Evolutionary conservation across 169 alveolate genomes (phyloP).

Genomic region (Blepharisma undulans): DNA sequence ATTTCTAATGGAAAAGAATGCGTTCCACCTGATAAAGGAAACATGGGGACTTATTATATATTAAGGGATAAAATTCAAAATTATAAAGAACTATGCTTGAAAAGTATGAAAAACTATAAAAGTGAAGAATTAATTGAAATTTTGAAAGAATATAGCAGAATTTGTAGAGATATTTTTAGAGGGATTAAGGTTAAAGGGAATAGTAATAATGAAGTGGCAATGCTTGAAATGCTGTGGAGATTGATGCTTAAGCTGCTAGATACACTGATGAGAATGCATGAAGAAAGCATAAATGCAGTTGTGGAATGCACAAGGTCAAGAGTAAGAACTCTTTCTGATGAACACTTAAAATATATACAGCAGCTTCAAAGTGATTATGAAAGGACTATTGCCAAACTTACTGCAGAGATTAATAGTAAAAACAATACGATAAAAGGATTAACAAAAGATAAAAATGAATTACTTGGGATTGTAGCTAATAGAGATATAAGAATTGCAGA

Average conservation of each 20-base stretch:
- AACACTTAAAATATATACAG: neutral
- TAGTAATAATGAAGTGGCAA: neutral
- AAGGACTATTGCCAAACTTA: neutral
- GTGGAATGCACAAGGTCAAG: conserved; percentile 5
- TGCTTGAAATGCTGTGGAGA: conserved; percentile 28
- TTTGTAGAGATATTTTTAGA: conserved; percentile 20
- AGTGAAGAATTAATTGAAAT: neutral
- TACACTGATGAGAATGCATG: neutral
- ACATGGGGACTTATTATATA: neutral
- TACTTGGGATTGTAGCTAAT: neutral
- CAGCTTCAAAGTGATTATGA: neutral
- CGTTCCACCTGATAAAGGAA: neutral
- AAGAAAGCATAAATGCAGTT: neutral
- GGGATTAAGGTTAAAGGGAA: neutral
- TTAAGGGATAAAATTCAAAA: neutral
- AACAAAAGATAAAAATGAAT: neutral
- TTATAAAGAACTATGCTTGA: neutral
- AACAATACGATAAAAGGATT: neutral
- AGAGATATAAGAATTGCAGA: neutral
- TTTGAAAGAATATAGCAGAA: conserved; percentile 11
- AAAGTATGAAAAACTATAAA: neutral
- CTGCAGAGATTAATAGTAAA: neutral
- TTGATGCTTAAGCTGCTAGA: neutral
- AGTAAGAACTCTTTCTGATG: neutral
- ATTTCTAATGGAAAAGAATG: conserved; percentile 19